A percentile compares a stretch with the other conserved stretches of the same genome.
Evolutionary conservation across 768 basidiomycete species (phyloP).

Genomic region (Collybiopsis luxurians): DNA sequence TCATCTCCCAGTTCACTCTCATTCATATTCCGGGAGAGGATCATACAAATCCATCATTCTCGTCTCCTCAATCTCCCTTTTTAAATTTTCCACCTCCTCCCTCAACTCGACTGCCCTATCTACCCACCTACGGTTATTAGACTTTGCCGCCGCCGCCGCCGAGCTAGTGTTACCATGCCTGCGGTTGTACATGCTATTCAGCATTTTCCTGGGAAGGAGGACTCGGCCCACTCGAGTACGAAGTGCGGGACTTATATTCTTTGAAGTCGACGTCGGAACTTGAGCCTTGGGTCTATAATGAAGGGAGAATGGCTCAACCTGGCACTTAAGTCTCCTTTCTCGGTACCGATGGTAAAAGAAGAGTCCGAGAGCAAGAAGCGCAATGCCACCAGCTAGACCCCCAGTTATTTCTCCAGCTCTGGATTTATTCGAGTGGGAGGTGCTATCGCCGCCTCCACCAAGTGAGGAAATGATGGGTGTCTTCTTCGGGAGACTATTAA

Average conservation of each 20-base stretch:
- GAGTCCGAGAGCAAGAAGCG: constrained; percentile 2
- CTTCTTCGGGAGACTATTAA: not conserved
- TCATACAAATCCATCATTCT: constrained; percentile 5
- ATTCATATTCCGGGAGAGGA: constrained; percentile 10
- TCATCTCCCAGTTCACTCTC: no score
- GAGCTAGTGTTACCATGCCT: no score
- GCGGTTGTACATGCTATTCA: not conserved
- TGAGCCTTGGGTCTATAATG: not conserved
- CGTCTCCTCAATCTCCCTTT: constrained; percentile 13
- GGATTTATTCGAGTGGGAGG: not conserved
- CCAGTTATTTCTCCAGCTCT: constrained; percentile 12
- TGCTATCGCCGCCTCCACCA: not conserved
- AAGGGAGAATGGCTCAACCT: not conserved
- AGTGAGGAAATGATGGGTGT: not conserved
- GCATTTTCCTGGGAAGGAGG: not conserved
- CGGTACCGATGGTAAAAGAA: constrained; percentile 11
- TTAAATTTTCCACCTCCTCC: constrained; percentile 11
- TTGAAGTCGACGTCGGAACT: no score
- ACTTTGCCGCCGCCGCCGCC: not conserved
- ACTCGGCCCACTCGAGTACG: not conserved
- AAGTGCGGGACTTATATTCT: not conserved
- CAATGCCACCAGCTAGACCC: constrained; percentile 11
- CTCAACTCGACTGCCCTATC: not conserved
- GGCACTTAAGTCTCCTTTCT: not conserved
- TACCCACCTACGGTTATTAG: not conserved